Evolutionary conservation across 2,329 filamentous ascomycete species (phyloP).

Genomic region (Talaromyces sp.): DNA sequence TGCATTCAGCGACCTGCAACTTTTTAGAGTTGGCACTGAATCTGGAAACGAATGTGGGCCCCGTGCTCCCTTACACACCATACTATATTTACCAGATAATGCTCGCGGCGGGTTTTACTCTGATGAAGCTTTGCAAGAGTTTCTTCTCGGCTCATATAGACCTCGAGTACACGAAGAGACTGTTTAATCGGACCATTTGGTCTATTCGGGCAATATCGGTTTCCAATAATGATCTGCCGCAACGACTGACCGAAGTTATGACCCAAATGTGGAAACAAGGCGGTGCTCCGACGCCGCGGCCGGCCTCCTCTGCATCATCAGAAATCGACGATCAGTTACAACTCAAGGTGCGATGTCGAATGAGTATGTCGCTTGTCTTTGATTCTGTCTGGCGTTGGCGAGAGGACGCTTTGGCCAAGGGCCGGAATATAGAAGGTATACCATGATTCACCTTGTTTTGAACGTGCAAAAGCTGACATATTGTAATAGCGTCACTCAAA

Average conservation of each 20-base stretch:
- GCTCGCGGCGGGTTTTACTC: conserved; percentile 60
- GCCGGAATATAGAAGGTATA: conserved; percentile 68
- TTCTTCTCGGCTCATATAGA: conserved; percentile 59
- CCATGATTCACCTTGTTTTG: not conserved
- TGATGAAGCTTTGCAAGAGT: conserved; percentile 64
- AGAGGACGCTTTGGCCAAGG: conserved; percentile 63
- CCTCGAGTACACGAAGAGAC: conserved; percentile 51
- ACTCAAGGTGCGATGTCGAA: conserved; percentile 62
- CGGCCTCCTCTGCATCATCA: conserved; percentile 25
- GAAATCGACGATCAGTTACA: conserved; percentile 49
- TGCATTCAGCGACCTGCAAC: conserved; percentile 45
- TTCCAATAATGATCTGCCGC: conserved; percentile 59
- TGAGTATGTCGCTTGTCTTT: conserved; percentile 65
- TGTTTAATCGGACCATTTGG: conserved; percentile 58
- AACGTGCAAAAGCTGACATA: not conserved
- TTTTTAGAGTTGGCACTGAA: conserved; percentile 48
- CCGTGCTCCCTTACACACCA: conserved; percentile 51
- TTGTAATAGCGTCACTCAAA: conserved; percentile 61
- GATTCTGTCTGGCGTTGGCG: conserved; percentile 67
- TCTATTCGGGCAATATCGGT: conserved; percentile 59
- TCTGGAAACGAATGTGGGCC: conserved; percentile 43
- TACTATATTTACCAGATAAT: conserved; percentile 67
- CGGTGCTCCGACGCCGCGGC: conserved; percentile 30
- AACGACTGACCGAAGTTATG: conserved; percentile 62
- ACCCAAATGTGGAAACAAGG: conserved; percentile 61